Evolutionary conservation across 495 filamentous ascomycete species (phyloP).

Genomic region (Astrothelium subdiscretum): DNA sequence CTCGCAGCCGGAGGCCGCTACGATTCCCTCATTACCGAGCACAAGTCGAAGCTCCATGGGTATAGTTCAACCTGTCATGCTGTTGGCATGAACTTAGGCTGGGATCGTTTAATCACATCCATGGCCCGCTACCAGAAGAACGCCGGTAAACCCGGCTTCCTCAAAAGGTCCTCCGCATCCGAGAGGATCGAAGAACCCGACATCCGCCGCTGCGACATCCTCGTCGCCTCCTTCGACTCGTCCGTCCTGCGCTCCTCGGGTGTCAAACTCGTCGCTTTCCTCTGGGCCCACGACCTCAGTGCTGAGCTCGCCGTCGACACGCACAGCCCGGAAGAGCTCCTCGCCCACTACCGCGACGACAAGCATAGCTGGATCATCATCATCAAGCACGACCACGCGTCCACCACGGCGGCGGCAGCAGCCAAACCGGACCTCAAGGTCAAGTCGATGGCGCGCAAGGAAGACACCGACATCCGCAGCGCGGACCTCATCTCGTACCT

Average conservation of each 20-base stretch:
- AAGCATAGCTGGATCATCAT: constrained; percentile 79
- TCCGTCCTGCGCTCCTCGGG: constrained; percentile 61
- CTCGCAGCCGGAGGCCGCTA: constrained; percentile 93
- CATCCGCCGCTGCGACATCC: constrained; percentile 54
- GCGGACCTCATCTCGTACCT: constrained; percentile 72
- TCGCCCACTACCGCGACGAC: constrained; percentile 51
- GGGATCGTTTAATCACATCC: constrained; percentile 61
- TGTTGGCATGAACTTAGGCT: constrained; percentile 86
- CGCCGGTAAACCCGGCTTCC: constrained; percentile 39
- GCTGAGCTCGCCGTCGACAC: constrained; percentile 75
- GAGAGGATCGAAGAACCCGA: not conserved
- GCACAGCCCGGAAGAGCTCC: constrained; percentile 54
- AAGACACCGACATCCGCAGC: constrained; percentile 68
- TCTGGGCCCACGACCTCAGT: constrained; percentile 76
- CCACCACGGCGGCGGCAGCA: too few species aligned
- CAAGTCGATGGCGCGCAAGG: constrained; percentile 59
- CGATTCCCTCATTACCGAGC: constrained; percentile 68
- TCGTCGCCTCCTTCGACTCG: constrained; percentile 77
- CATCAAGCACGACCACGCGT: constrained; percentile 68
- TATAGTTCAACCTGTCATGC: constrained; percentile 47
- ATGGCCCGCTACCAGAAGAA: constrained; percentile 55
- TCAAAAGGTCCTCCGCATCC: constrained; percentile 52
- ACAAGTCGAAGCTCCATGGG: constrained; percentile 46
- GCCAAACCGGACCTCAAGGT: constrained; percentile 62
- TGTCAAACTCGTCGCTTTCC: constrained; percentile 60